Evolutionary conservation across 768 basidiomycete genomes (phyloP), one percentile per base, ranked within the genome.

Genomic region (Boletus rubescentipes): DNA sequence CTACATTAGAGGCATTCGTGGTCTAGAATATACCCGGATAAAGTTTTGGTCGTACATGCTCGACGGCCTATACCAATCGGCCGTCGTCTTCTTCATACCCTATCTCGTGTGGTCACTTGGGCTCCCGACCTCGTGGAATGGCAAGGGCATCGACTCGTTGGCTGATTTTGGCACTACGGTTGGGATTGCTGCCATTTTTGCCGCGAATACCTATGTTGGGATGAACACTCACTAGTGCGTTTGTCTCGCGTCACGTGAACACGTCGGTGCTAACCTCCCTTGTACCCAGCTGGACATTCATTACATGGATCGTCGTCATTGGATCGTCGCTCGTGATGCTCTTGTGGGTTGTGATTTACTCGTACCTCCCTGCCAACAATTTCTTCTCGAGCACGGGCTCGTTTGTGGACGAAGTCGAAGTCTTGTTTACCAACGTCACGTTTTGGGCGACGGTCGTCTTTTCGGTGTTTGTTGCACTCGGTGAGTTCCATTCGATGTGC

Each of bases 11-110:
- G 96, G 96, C 23, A 97, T 98, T 58, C 84, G 87, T 15, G 93
- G 95, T 20, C 77, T 94, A 15, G 96, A 97, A 63, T 98, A 97
- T 72, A 97, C 94, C 16, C 84, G 92, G 10, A 58, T 75, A 47
- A 93, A 91, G 73, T 98, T 98, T 74, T 98, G 93, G 93, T 67
- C 87, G 50, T 97, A 94, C 73, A 97, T 98, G 91, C 68, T 83
- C 8, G 96, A 98, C 67, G 95, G 95, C 26, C 72, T 98, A 32
- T 98, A 97, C 71, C 96, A 98, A 65, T 96, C 94, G 0, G 84
- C 75, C 0, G 82, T 92, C 53, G 82, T 93, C 31, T 94, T 87
- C 74, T 95, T 89, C 75, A 78, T 98, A 62, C 92, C 95, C 0
- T 97, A 83, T 67, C 67, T 84, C 41, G 81, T 79, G 20, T 90